phyloP scores from a whole-genome alignment of 164 flowering plant species.

The Piper longum region DNA sequence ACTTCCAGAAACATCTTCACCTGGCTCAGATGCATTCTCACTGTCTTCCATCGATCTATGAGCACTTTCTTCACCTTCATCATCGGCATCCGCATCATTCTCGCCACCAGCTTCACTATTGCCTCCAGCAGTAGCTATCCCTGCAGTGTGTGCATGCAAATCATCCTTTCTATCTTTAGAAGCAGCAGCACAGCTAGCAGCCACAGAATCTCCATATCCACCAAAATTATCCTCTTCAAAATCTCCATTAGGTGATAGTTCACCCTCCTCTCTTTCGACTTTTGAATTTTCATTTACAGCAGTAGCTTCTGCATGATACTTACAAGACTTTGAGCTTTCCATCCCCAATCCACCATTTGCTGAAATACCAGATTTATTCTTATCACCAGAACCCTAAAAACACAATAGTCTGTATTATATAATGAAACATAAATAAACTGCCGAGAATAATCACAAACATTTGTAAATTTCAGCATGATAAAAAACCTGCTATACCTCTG shows the following conservation, averaged over 20 bases:
- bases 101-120: constrained; percentile 36
- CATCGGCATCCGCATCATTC: constrained; percentile 68
- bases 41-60: constrained; percentile 73
- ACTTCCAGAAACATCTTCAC: constrained; percentile 65
- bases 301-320: constrained; percentile 30
- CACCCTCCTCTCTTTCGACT: constrained; percentile 89
- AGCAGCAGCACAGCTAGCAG: constrained; percentile 10
- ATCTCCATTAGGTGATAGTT: constrained; percentile 75
- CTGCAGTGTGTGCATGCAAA: constrained; percentile 26
- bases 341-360: constrained; percentile 24
- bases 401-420: background rate
- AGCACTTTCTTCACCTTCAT: constrained; percentile 76
- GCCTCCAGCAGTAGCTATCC: constrained; percentile 22
- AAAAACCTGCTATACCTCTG: constrained; percentile 1
- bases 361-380: constrained; percentile 14
- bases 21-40: constrained; percentile 75
- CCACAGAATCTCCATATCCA: constrained; percentile 30
- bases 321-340: constrained; percentile 24
- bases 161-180: constrained; percentile 32
- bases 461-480: background rate
- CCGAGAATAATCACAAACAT: background rate
- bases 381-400: constrained; percentile 14
- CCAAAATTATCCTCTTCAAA: constrained; percentile 68
- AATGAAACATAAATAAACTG: background rate
- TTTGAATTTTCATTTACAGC: constrained; percentile 21